phyloP scores from a whole-genome alignment of 2,329 filamentous ascomycete species.

The Geosmithia putterillii region DNA sequence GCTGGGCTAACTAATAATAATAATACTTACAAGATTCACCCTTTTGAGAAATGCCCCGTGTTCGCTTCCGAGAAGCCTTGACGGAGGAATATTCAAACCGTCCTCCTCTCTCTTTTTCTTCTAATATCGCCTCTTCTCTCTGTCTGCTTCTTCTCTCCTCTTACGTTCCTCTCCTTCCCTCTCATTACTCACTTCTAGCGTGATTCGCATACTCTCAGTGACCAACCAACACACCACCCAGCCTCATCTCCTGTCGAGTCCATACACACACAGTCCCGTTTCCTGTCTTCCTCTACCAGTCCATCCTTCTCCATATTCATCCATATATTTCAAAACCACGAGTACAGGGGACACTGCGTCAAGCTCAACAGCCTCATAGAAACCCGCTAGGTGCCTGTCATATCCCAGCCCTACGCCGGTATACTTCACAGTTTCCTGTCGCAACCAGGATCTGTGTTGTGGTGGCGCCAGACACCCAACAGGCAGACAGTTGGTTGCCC shows the following conservation, averaged over 20 bases:
- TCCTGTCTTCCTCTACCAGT: neutral
- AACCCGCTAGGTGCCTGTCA: neutral
- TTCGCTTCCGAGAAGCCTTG: neutral
- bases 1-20: neutral
- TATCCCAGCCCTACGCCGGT: neutral
- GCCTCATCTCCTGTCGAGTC: too few species aligned
- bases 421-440: neutral
- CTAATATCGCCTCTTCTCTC: too few species aligned
- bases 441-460: too few species aligned
- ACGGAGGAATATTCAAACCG: neutral
- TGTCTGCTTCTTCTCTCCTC: neutral
- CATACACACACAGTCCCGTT: neutral
- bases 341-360: neutral
- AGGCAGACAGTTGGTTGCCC: neutral
- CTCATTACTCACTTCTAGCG: neutral
- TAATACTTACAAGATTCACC: neutral
- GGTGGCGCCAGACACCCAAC: neutral
- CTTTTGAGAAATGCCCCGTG: neutral
- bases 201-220: neutral
- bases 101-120: neutral
- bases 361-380: neutral
- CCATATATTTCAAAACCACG: neutral
- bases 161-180: neutral
- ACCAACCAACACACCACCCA: neutral
- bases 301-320: neutral